Evolutionary conservation across 352 stramenopile species (phyloP).

Genomic region (Phytophthora litchii): DNA sequence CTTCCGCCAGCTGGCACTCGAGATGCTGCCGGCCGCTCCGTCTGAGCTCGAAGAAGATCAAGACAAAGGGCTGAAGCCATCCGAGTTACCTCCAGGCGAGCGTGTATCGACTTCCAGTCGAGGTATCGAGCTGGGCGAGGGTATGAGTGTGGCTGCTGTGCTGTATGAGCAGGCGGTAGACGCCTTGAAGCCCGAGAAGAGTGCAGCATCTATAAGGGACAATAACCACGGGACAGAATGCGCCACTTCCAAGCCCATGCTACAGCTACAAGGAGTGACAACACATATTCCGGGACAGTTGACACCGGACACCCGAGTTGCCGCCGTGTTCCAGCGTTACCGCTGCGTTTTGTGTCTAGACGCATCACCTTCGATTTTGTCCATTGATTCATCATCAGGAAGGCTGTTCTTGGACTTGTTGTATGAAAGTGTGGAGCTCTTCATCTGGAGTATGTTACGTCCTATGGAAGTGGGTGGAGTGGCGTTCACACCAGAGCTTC

Average conservation of each 20-base stretch:
- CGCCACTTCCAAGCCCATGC: slow-evolving; percentile 2
- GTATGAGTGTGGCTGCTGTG: slow-evolving; percentile 72
- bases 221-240: slow-evolving; percentile 20
- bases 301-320: slow-evolving; percentile 53
- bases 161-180: slow-evolving; percentile 25
- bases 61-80: slow-evolving; percentile 7
- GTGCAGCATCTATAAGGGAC: slow-evolving; percentile 4
- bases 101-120: not conserved
- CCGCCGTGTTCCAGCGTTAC: slow-evolving; percentile 78
- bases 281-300: slow-evolving; percentile 40
- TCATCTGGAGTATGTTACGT: slow-evolving; percentile 68
- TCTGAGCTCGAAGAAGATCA: slow-evolving; percentile 22
- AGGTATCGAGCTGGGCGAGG: slow-evolving; percentile 62
- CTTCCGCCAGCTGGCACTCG: slow-evolving; percentile 66
- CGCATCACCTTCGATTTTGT: slow-evolving; percentile 80
- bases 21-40: slow-evolving; percentile 43
- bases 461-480: slow-evolving; percentile 59
- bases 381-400: slow-evolving; percentile 77
- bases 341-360: slow-evolving; percentile 87
- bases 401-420: slow-evolving; percentile 82
- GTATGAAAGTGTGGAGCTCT: slow-evolving; percentile 83
- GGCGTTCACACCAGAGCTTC: slow-evolving; percentile 67
- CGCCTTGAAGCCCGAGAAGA: slow-evolving; percentile 3
- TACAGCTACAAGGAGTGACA: slow-evolving; percentile 26
- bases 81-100: not conserved